Percentiles rank a stretch among this genome's conserved stretches.
These are phyloP conservation scores for Cyclotella atomus DNA, from an alignment of 108 stramenopile genomes.

Conservation along the genomic window DNA sequence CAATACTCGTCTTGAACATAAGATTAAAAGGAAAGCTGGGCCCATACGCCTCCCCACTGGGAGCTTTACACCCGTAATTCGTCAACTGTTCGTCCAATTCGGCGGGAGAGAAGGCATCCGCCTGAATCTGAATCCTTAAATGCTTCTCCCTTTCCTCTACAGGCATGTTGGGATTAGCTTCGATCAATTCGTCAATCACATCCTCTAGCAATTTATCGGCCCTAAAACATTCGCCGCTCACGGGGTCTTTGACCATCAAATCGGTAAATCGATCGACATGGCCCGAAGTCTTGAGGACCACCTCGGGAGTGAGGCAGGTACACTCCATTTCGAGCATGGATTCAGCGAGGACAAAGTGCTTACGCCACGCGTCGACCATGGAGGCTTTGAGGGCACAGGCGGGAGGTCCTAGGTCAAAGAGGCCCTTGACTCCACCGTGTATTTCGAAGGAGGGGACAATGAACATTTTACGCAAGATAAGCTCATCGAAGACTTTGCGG, in stretches of 20 bases:
- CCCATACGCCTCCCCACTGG: constrained; percentile 88
- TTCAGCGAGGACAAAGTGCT: constrained; percentile 97
- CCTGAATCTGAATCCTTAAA: constrained; percentile 91
- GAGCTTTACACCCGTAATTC: constrained; percentile 88
- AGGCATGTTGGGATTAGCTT: constrained; percentile 85
- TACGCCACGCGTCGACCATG: constrained; percentile 94
- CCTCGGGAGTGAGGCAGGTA: constrained; percentile 96
- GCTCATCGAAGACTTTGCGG: constrained; percentile 94
- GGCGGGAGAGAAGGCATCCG: constrained; percentile 95
- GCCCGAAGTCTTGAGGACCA: constrained; percentile 96
- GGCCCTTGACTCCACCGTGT: constrained; percentile 98
- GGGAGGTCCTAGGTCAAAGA: constrained; percentile 99
- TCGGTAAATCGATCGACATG: constrained; percentile 99
- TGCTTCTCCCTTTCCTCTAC: constrained; percentile 88
- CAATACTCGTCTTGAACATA: constrained; percentile 99
- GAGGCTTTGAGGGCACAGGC: constrained; percentile 98
- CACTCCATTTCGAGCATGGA: constrained; percentile 99
- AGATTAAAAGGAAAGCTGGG: constrained; percentile 99
- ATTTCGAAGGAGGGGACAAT: constrained; percentile 99
- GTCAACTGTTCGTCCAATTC: constrained; percentile 91
- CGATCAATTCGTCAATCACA: constrained; percentile 94
- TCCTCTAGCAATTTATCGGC: constrained; percentile 99
- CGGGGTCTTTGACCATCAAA: constrained; percentile 96
- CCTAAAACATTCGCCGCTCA: constrained; percentile 93
- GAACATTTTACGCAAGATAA: constrained; percentile 98